Percentiles rank a stretch among this genome's conserved stretches.
Evolutionary conservation across 306 rosid genomes (phyloP).

Genomic region (Dryas alaskensis): DNA sequence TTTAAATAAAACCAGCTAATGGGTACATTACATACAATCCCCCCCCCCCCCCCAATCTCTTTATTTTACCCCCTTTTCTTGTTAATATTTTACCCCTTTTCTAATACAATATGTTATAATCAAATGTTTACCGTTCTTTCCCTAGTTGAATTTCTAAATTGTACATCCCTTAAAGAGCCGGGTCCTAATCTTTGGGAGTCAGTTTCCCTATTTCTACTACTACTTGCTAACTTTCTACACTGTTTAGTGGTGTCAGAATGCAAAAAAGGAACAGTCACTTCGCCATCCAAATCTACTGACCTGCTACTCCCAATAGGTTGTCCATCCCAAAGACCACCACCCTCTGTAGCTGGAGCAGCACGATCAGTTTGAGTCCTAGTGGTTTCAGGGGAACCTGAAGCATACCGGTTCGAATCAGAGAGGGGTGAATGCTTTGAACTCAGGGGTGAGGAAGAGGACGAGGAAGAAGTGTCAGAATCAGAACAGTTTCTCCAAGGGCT

Average conservation of each 20-base stretch:
- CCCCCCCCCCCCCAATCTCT: slow-evolving; percentile 28
- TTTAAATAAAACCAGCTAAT: slow-evolving; percentile 16
- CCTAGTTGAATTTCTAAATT: slow-evolving; percentile 45
- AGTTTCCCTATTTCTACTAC: slow-evolving; percentile 42
- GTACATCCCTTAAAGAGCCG: slow-evolving; percentile 42
- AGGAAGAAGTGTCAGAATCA: slow-evolving; percentile 48
- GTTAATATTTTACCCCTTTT: slow-evolving; percentile 32
- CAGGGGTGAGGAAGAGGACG: slow-evolving; percentile 60
- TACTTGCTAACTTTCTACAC: slow-evolving; percentile 49
- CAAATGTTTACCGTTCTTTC: slow-evolving; percentile 46
- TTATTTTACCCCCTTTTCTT: slow-evolving; percentile 49
- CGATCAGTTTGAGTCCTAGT: neutral
- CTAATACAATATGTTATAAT: slow-evolving; percentile 29
- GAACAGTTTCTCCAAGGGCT: slow-evolving; percentile 41
- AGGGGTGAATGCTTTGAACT: slow-evolving; percentile 49
- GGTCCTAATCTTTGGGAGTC: slow-evolving; percentile 56
- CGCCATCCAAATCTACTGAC: slow-evolving; percentile 28
- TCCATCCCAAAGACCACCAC: slow-evolving; percentile 13
- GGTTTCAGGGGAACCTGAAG: slow-evolving; percentile 42
- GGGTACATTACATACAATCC: slow-evolving; percentile 26
- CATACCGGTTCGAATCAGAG: slow-evolving; percentile 50
- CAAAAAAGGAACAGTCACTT: slow-evolving; percentile 38
- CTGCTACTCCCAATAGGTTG: slow-evolving; percentile 21
- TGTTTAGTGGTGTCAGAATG: slow-evolving; percentile 51
- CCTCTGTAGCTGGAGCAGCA: too few species aligned